These are phyloP conservation scores for Colletotrichum acutatum DNA, from an alignment of 2,329 filamentous ascomycete genomes.

Conservation along the genomic window DNA sequence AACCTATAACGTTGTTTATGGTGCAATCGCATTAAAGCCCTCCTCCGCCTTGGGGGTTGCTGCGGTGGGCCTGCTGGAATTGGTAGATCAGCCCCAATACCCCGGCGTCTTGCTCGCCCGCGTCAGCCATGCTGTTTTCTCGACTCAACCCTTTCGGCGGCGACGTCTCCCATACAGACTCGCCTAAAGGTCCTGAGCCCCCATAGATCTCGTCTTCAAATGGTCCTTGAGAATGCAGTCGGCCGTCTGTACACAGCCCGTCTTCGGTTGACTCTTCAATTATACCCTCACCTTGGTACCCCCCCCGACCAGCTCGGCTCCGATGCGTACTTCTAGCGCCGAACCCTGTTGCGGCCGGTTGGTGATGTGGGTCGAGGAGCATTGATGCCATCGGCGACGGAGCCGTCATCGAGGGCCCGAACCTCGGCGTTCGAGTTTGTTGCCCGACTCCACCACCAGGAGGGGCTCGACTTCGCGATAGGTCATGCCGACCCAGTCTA, in stretches of 20 bases:
- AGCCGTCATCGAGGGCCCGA: conserved; percentile 57
- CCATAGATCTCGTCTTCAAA: conserved; percentile 67
- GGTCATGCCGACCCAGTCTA: conserved; percentile 58
- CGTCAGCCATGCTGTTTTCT: conserved; percentile 60
- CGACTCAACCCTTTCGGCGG: conserved; percentile 62
- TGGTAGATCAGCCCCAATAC: conserved; percentile 69
- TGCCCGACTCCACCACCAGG: conserved; percentile 47
- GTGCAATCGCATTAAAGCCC: background rate
- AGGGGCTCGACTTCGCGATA: conserved; percentile 53
- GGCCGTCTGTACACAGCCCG: conserved; percentile 48
- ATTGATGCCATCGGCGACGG: conserved; percentile 78
- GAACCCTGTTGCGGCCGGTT: conserved; percentile 65
- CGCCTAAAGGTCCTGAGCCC: conserved; percentile 62
- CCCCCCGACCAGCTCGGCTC: conserved; percentile 55
- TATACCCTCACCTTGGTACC: conserved; percentile 61
- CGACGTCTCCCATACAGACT: conserved; percentile 70
- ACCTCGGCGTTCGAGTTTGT: conserved; percentile 53
- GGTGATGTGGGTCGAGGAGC: conserved; percentile 80
- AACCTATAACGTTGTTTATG: background rate
- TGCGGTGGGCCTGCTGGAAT: conserved; percentile 66
- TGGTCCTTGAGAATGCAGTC: conserved; percentile 65
- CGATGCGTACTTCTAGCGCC: conserved; percentile 59
- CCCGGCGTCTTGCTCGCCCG: conserved; percentile 61
- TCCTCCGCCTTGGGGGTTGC: conserved; percentile 55
- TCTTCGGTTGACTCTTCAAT: conserved; percentile 67